Base-by-base conservation (phyloP, 225 moss, liverwort and hornwort species). In the Ulota crispa region DNA sequence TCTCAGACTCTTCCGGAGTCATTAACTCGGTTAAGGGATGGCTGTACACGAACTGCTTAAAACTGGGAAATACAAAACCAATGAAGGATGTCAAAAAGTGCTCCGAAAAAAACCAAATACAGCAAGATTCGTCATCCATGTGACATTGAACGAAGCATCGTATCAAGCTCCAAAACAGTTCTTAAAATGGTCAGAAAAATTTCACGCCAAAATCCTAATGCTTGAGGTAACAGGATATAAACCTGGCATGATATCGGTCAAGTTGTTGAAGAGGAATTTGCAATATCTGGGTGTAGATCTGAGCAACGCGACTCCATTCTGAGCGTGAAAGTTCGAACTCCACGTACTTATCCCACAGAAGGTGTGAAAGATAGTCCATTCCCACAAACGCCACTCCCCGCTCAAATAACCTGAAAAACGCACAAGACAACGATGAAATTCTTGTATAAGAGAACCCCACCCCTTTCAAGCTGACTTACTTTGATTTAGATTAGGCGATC, bases 271-370 rank as follows among this genome's bases (percentile, higher is more conserved):
- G 92, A 70, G 98, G 95, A 67, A 99, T 93, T 82, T 94, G 98
- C 70, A 99, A 65, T 42, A 93, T 89, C 30, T 89, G 93, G 32
- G 95, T 94, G 42, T 94, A 99, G 34, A 99, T 88, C 83, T 93
- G 93, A 16, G 95, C 92, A 72, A 96, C 86, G 54, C 90, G 91
- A 81, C 94, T 92, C 98, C 98, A 99, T 79, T 99, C 95, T 78
- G 94, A 89, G 65, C 87, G 94, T 19, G 78, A 59, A 21, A 82
- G 91, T 85, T 99, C 98, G 61, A 93, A 99, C 82, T 99, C 98
- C 78, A 99, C 86, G 68, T 99, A 99, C 78, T 94, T 99, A 63
- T 99, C 98, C 98, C 98, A 99, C 6, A 99, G 83, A 27, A 89
- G 86, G 80, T 91, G 91, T 10, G 95, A 89, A 13, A 91, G 81